Conservation (phyloP, 176 grass and related monocot genomes). For the Triticum timopheevii region DNA sequence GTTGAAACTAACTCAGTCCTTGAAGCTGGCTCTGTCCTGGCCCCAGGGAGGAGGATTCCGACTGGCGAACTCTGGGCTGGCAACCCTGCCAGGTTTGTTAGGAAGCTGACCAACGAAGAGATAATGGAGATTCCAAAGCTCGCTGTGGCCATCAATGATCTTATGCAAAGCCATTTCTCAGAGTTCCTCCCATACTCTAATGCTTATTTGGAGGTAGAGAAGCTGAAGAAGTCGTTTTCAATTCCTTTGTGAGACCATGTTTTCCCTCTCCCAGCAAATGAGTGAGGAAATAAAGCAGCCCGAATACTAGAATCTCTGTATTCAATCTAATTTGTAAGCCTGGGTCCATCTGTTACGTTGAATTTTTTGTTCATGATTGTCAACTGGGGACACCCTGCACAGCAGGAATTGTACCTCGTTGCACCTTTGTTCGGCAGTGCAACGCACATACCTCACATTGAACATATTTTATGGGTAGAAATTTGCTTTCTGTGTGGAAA, state of each 20-base stretch:
- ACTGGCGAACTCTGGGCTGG: conserved; percentile 95
- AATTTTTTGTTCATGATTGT: conserved; percentile 26
- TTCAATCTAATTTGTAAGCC: conserved; percentile 37
- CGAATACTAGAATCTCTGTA: conserved; percentile 37
- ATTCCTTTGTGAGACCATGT: conserved; percentile 55
- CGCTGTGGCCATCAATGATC: conserved; percentile 83
- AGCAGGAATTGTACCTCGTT: conserved; percentile 14
- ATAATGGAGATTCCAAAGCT: conserved; percentile 95
- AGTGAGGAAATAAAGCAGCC: conserved; percentile 45
- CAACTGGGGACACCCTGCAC: not conserved
- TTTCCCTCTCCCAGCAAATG: conserved; percentile 1
- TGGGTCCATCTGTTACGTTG: not conserved
- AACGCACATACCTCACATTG: not conserved
- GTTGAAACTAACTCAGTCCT: conserved; percentile 97
- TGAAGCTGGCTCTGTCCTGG: conserved; percentile 87
- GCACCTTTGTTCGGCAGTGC: not conserved
- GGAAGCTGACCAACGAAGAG: conserved; percentile 88
- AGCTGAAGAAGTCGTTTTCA: conserved; percentile 72
- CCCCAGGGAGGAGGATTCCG: conserved; percentile 82
- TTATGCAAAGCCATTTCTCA: conserved; percentile 95
- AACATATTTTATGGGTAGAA: not conserved
- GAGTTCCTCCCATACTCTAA: conserved; percentile 95
- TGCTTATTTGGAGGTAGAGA: conserved; percentile 94
- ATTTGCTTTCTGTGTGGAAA: not conserved
- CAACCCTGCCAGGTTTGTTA: conserved; percentile 78